Base-by-base conservation (phyloP, 208 protist genomes). In the Acanthamoeba lenticulata region DNA sequence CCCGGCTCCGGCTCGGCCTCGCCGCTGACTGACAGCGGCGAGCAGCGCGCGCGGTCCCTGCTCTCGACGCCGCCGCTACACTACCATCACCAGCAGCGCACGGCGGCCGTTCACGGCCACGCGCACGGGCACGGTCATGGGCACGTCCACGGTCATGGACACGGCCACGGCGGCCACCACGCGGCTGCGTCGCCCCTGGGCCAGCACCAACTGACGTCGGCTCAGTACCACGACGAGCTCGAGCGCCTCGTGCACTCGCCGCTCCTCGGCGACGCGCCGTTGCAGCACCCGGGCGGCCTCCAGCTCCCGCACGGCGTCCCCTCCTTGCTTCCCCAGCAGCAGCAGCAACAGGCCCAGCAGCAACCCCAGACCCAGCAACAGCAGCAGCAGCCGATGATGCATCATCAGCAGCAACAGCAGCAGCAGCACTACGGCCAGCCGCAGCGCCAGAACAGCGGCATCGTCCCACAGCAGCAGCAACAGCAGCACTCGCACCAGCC, bases 211-310 rank as follows among this genome's bases (percentile, higher is more conserved):
- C 62, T 72, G 62, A 72, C 24, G 29, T 72, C 62, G 24, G 32
- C 62, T 1, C 62, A 72, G 62, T 72, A 72, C 62, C 62, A 72
- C 29, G 62, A 72, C 29, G 62, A 72, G 62, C 62, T 72, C 29
- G 62, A 72, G 62, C 62, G 62, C 62, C 11, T n/a, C n/a, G n/a
- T 72, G 24, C 62, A 72, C 62, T 72, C 62, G 62, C 62, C 62
- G 62, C 62, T 72, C 2, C 29, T 72, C 62, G 32, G 6, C 62
- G 62, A 72, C 62, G 32, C 29, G 62, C 62, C 62, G 15, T 29
- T 38, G 29, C 62, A 72, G 62, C 62, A 72, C 62, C 32, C 62
- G 2, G 62, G 62, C 62, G 52, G 52, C 9, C 52, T 60, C 52
- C 52, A 60, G 52, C 52, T 60, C 9, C 52, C 52, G 52, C 52